Percentiles rank a stretch among this genome's conserved stretches.
Evolutionary conservation across 257 asterid genomes (phyloP).

Genomic region (Echites panduratus): DNA sequence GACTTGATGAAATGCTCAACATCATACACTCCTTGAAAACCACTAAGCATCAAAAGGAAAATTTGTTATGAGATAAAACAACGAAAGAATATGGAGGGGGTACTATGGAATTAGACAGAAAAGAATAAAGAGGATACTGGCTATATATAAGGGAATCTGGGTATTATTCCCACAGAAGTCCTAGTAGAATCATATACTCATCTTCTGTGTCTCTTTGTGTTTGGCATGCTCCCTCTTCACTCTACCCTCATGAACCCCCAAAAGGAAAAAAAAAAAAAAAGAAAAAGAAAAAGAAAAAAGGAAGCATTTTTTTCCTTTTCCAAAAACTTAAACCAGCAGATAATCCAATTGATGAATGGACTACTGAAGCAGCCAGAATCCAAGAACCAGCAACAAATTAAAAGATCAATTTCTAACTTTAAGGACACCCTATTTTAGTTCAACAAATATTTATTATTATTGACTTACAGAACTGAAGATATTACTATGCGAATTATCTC

Average conservation of each 20-base stretch:
- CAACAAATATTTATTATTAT: background rate
- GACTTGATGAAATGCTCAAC: conserved; percentile 89
- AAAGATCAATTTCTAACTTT: background rate
- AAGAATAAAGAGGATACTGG: background rate
- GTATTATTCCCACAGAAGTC: background rate
- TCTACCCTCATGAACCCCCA: background rate
- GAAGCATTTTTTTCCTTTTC: background rate
- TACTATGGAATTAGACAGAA: background rate
- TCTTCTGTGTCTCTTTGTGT: background rate
- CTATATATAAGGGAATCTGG: background rate
- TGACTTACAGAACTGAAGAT: background rate
- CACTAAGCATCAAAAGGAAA: conserved; percentile 42
- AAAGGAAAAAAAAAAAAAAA: no score
- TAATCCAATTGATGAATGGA: background rate
- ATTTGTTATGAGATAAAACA: background rate
- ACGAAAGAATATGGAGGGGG: background rate
- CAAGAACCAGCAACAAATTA: background rate
- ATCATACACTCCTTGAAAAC: conserved; percentile 88
- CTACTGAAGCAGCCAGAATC: background rate
- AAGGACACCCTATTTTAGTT: background rate
- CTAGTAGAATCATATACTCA: background rate
- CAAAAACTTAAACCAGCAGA: background rate
- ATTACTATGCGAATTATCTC: background rate
- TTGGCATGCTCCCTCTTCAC: background rate
- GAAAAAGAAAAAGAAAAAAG: background rate